Percentiles rank a stretch among this genome's conserved stretches.
Conservation (phyloP, 176 grass and related monocot genomes). For the Microstegium vimineum region DNA sequence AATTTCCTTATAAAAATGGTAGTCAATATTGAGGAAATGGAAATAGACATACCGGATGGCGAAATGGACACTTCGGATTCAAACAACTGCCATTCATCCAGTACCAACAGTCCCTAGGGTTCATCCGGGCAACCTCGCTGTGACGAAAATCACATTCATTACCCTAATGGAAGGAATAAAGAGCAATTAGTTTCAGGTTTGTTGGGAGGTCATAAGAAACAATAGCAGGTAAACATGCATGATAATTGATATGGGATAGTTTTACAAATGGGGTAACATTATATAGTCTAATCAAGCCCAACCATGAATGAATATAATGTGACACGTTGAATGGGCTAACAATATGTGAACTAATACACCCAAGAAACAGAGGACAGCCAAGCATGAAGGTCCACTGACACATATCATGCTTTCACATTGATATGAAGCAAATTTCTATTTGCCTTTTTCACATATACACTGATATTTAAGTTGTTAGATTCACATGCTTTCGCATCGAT, state of each 20-base stretch:
- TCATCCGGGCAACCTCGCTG: conserved; percentile 83
- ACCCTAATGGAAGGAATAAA: conserved; percentile 46
- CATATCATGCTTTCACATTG: not conserved
- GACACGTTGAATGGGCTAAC: not conserved
- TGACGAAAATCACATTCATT: conserved; percentile 93
- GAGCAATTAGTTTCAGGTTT: not conserved
- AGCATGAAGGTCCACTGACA: not conserved
- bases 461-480: not conserved
- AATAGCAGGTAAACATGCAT: not conserved
- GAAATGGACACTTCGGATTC: conserved; percentile 89
- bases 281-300: not conserved
- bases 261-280: not conserved
- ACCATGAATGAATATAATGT: not conserved
- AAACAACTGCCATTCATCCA: conserved; percentile 87
- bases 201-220: not conserved
- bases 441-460: not conserved
- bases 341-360: not conserved
- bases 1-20: too few relatives aligned
- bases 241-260: not conserved
- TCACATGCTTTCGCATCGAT: too few relatives aligned
- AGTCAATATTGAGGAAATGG: not conserved
- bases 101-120: conserved; percentile 94
- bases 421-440: not conserved
- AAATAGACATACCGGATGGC: conserved; percentile 66
- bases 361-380: not conserved